Base-by-base conservation (phyloP, 2,329 filamentous ascomycete genomes). In the Cadophora sp. region DNA sequence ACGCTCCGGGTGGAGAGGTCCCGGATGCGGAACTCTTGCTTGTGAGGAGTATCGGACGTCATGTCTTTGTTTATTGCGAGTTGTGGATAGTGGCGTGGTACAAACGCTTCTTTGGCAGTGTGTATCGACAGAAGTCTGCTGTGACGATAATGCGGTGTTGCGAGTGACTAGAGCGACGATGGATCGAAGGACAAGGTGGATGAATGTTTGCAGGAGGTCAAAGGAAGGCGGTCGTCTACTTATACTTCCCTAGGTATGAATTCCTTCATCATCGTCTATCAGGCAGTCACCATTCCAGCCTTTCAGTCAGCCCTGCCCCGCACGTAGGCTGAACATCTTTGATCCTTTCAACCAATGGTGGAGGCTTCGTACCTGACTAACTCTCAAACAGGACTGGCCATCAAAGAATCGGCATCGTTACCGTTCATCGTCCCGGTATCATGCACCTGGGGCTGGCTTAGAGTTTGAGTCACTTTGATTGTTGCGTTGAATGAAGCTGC, bases 1-100 rank as follows among this genome's bases (percentile, higher is more conserved):
- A 92, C 88, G 0, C 85, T 85, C 61, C 86, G 85, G 40, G 89
- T 91, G 9, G 80, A 74, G 34, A 91, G 79, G 60, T 89, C 83
- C 53, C 84, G 83, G 69, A 91, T 77, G 37, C 83, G 82, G 76
- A 88, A 89, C 68, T 86, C 81, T 67, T 85, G 79, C 67, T 77
- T 78, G 61, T 78, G 75, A 37, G 74, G 70, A 16, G 60, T 51
- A 64, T 72, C 67, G 62, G 65, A 50, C 16, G 71, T 68, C 74
- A 75, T 76, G 40, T 34, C n/a, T 63, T 58, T 59, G 8, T 24
- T 24, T 24, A 26, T 4, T 24, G 24, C 14, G 37, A 12, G 37
- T 16, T 40, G 34, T 43, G 55, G 31, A 4, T 14, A 59, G 29
- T 59, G 6, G 11, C 34, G 34, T 59, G 29, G 5, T n/a, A 40